Conservation (phyloP, 2,329 filamentous ascomycete genomes). For the Talaromyces sp. region DNA sequence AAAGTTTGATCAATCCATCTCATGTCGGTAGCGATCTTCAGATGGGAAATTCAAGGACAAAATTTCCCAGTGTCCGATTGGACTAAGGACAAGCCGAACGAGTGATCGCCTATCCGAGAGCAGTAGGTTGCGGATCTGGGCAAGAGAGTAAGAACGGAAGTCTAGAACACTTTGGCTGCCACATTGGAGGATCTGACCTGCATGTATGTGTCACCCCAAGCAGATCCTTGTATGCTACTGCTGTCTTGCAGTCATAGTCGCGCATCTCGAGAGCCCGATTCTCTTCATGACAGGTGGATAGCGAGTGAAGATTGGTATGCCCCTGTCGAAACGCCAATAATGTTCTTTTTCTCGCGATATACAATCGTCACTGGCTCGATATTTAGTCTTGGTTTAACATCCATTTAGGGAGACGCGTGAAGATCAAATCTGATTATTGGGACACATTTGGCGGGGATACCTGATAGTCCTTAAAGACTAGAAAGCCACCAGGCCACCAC, state of each 20-base stretch:
- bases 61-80: constrained; percentile 2
- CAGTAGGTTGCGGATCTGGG: neutral
- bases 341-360: neutral
- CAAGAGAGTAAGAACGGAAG: constrained; percentile 8
- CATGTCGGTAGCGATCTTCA: neutral
- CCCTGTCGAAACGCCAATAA: constrained; percentile 1
- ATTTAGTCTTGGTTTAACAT: neutral
- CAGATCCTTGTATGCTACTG: neutral
- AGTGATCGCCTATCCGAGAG: constrained; percentile 5
- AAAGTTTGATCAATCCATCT: neutral
- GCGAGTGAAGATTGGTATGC: neutral
- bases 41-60: neutral
- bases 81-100: neutral
- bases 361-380: neutral
- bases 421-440: constrained; percentile 7
- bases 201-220: constrained; percentile 7
- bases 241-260: constrained; percentile 10
- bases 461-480: neutral
- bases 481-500: neutral
- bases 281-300: neutral
- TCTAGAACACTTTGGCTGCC: neutral
- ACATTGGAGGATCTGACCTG: neutral
- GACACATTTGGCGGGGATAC: neutral
- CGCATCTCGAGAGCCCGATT: neutral
- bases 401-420: neutral